A percentile compares a stretch with the other conserved stretches of the same genome.
phyloP scores from a whole-genome alignment of 1,139 yeast species.

The Chernovozyma aurita region DNA sequence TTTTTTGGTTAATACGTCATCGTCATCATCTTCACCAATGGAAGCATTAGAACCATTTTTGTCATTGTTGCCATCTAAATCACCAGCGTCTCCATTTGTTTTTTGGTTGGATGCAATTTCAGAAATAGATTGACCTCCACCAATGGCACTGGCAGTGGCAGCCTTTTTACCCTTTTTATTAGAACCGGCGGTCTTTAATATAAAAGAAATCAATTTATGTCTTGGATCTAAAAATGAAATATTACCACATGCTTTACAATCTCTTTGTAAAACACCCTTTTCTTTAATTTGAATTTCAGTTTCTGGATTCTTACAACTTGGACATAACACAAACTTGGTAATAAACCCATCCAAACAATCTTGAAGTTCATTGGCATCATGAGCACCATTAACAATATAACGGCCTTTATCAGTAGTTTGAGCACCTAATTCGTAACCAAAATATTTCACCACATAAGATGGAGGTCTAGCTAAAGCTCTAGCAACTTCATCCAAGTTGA shows the following conservation, averaged over 20 bases:
- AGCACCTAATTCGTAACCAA: constrained; percentile 97
- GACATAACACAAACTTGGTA: constrained; percentile 88
- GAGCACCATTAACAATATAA: constrained; percentile 91
- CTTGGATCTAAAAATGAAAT: constrained; percentile 80
- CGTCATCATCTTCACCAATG: constrained; percentile 45
- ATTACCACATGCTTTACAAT: constrained; percentile 98
- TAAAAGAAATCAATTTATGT: constrained; percentile 81
- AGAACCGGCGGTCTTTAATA: constrained; percentile 68
- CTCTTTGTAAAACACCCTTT: constrained; percentile 76
- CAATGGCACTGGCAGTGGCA: constrained; percentile 90
- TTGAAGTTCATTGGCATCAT: constrained; percentile 85
- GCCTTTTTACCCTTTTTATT: constrained; percentile 62
- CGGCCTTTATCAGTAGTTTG: constrained; percentile 85
- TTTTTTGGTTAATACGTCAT: constrained; percentile 73
- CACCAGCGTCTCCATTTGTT: constrained; percentile 22
- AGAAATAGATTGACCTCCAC: constrained; percentile 77
- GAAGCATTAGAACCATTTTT: constrained; percentile 12
- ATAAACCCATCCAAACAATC: constrained; percentile 94
- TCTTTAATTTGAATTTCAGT: constrained; percentile 84
- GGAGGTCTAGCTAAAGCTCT: constrained; percentile 94
- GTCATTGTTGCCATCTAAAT: constrained; percentile 21
- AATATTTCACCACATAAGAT: constrained; percentile 84
- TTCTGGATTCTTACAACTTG: constrained; percentile 95
- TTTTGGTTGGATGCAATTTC: constrained; percentile 67
- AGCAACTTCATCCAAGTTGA: constrained; percentile 89